Evolutionary conservation across 2,329 filamentous ascomycete species (phyloP).

Genomic region (Macroventuria anomochaeta): DNA sequence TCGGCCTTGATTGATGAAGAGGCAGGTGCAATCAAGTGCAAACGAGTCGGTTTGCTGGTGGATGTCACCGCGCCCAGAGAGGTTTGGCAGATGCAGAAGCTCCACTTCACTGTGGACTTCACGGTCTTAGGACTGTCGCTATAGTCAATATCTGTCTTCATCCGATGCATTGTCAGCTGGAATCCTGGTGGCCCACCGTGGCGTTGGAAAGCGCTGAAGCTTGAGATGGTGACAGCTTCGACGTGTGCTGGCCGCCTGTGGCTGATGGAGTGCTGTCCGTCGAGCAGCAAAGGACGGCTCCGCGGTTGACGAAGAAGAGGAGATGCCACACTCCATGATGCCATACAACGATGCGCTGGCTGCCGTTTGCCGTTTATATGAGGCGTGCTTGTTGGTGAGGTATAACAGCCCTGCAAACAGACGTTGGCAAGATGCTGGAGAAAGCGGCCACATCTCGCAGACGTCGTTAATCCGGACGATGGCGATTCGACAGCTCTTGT

Average conservation of each 20-base stretch:
- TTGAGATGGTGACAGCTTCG: constrained; percentile 1
- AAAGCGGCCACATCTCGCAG: constrained; percentile 26
- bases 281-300: constrained; percentile 16
- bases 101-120: constrained; percentile 20
- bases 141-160: constrained; percentile 20
- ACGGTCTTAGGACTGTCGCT: constrained; percentile 15
- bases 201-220: constrained; percentile 22
- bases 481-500: constrained; percentile 30
- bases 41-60: constrained; percentile 7
- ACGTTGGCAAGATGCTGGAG: constrained; percentile 5
- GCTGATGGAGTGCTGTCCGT: constrained; percentile 22
- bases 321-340: constrained; percentile 23
- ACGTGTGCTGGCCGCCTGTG: constrained; percentile 30
- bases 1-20: background rate
- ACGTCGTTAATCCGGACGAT: constrained; percentile 27
- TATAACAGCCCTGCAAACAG: constrained; percentile 34
- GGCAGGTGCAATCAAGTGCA: background rate
- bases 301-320: constrained; percentile 19
- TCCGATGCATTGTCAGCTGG: constrained; percentile 27
- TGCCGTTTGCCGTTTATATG: constrained; percentile 26
- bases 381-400: constrained; percentile 27
- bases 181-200: constrained; percentile 27
- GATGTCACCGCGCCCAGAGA: constrained; percentile 8
- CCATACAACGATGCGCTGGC: constrained; percentile 35
- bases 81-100: constrained; percentile 20